Evolutionary conservation across 441 rosid genomes (phyloP).

Genomic region (Populus trichocarpa): DNA sequence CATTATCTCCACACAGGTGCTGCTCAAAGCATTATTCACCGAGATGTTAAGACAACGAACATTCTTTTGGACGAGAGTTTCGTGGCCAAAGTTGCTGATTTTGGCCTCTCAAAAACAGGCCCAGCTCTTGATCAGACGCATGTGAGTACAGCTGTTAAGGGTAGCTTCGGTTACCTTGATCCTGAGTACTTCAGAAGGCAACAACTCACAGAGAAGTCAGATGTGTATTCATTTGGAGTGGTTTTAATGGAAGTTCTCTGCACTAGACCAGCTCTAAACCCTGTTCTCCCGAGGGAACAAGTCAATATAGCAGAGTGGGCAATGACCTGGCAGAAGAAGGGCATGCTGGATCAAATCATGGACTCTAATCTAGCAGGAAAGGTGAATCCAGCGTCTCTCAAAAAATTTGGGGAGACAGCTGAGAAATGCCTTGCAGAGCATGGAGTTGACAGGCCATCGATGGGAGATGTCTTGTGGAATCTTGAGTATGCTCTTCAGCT

Average conservation of each 20-base stretch:
- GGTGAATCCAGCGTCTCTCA: too few relatives aligned
- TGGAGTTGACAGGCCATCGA: too few relatives aligned
- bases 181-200: slow-evolving; percentile 98
- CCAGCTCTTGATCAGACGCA: slow-evolving; percentile 94
- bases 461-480: too few relatives aligned
- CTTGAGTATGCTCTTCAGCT: too few relatives aligned
- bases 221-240: slow-evolving; percentile 95
- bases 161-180: slow-evolving; percentile 96
- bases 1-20: slow-evolving; percentile 98
- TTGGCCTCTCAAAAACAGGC: slow-evolving; percentile 96
- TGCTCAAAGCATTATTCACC: slow-evolving; percentile 90
- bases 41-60: slow-evolving; percentile 96
- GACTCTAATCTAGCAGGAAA: too few relatives aligned
- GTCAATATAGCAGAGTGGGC: slow-evolving; percentile 71
- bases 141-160: slow-evolving; percentile 98
- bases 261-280: slow-evolving; percentile 91
- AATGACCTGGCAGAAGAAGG: too few relatives aligned
- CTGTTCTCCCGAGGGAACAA: slow-evolving; percentile 91
- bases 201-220: slow-evolving; percentile 91
- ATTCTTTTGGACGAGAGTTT: slow-evolving; percentile 87
- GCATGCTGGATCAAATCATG: too few relatives aligned
- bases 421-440: too few relatives aligned
- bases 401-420: too few relatives aligned
- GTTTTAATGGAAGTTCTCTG: slow-evolving; percentile 96
- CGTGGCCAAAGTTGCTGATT: slow-evolving; percentile 96